Evolutionary conservation across 106 monocot species (phyloP).

Genomic region (Dendrobium catenatum): DNA sequence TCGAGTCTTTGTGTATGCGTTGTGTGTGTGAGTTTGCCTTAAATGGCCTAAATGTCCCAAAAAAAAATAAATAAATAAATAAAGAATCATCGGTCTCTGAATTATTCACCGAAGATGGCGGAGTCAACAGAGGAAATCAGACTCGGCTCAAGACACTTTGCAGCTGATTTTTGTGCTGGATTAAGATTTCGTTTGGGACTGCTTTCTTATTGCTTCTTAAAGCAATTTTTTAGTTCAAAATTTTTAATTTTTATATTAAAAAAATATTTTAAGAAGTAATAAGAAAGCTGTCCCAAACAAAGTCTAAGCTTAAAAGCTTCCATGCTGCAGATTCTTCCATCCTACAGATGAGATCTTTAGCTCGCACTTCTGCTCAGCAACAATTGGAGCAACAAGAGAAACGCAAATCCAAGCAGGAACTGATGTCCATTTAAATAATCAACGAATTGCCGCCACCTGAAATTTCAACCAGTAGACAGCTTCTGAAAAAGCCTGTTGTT

Average conservation of each 20-base stretch:
- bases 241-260: too few relatives aligned
- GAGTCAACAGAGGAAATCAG: neutral
- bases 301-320: too few relatives aligned
- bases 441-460: constrained; percentile 63
- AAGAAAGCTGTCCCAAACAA: too few relatives aligned
- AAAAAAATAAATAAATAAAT: neutral
- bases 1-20: too few relatives aligned
- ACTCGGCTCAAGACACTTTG: neutral
- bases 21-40: too few relatives aligned
- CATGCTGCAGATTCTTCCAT: too few relatives aligned
- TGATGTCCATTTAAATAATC: constrained; percentile 28
- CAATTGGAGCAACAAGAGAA: constrained; percentile 41
- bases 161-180: neutral
- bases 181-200: too few relatives aligned
- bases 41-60: too few relatives aligned
- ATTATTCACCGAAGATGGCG: neutral
- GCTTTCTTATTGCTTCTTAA: too few relatives aligned
- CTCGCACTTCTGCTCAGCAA: constrained; percentile 32
- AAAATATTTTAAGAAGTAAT: too few relatives aligned
- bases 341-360: neutral
- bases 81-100: neutral
- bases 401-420: constrained; percentile 34
- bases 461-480: constrained; percentile 84
- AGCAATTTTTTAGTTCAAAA: too few relatives aligned
- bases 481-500: constrained; percentile 77